Evolutionary conservation across 192 early-diverging fungal genomes (phyloP).

Genomic region (Gaertneriomyces sp.): DNA sequence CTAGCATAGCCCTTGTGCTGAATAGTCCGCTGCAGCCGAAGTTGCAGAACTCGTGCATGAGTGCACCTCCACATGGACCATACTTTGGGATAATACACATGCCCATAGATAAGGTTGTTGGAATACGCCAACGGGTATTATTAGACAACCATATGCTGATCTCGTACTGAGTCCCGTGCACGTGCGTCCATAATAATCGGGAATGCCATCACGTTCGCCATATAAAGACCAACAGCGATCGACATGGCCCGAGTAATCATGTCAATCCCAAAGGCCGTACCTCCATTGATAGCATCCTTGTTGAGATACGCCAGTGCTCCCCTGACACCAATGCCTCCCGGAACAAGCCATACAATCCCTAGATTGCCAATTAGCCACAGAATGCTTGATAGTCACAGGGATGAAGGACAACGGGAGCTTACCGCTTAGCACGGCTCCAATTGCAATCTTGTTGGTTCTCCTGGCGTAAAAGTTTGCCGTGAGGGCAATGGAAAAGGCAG

Average conservation of each 20-base stretch:
- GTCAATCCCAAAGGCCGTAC: constrained; percentile 30
- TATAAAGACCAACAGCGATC: constrained; percentile 31
- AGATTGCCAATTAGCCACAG: neutral
- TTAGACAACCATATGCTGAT: constrained; percentile 22
- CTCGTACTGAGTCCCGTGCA: constrained; percentile 13
- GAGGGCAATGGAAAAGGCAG: constrained; percentile 24
- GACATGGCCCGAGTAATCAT: constrained; percentile 35
- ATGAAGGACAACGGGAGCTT: neutral
- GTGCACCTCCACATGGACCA: too few relatives aligned
- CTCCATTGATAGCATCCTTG: constrained; percentile 7
- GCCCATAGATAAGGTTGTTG: too few relatives aligned
- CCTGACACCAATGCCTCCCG: constrained; percentile 27
- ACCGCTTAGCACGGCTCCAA: constrained; percentile 23
- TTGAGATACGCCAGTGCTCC: constrained; percentile 20
- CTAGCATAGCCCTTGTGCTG: too few relatives aligned
- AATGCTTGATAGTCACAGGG: neutral
- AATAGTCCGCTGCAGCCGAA: too few relatives aligned
- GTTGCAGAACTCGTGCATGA: too few relatives aligned
- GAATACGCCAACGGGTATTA: too few relatives aligned
- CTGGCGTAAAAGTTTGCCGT: constrained; percentile 27
- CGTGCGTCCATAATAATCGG: constrained; percentile 13
- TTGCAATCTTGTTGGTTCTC: constrained; percentile 26
- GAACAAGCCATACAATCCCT: constrained; percentile 32
- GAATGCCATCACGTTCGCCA: constrained; percentile 30
- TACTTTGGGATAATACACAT: too few relatives aligned